phyloP scores from a whole-genome alignment of 1,284 basidiomycete species.

The Termitomyces sp. region DNA sequence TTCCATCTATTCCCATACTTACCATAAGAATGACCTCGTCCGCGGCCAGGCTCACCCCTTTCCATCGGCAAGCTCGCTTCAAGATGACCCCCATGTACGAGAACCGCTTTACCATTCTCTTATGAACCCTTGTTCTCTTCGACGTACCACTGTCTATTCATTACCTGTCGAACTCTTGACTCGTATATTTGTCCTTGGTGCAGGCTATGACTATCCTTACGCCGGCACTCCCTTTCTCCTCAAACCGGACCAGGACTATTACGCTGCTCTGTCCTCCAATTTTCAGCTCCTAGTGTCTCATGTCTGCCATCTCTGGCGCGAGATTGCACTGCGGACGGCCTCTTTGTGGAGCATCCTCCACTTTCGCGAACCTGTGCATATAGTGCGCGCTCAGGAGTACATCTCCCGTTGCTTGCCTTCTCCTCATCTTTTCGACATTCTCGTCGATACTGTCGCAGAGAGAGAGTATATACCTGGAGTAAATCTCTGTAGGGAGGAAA shows the following conservation, averaged over 20 bases:
- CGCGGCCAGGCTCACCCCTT: conserved; percentile 7
- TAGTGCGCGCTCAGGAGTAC: conserved; percentile 41
- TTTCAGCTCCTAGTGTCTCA: conserved; percentile 52
- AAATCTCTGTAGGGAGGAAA: conserved; percentile 42
- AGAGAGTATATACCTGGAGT: conserved; percentile 40
- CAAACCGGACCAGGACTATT: conserved; percentile 41
- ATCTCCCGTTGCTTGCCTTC: conserved; percentile 32
- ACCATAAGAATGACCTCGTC: conserved; percentile 5
- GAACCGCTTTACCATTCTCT: conserved; percentile 6
- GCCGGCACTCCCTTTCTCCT: conserved; percentile 42
- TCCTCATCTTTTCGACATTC: conserved; percentile 40
- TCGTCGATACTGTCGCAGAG: conserved; percentile 48
- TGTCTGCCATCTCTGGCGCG: conserved; percentile 49
- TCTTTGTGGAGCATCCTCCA: conserved; percentile 50
- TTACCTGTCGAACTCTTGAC: conserved; percentile 55
- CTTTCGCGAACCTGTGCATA: conserved; percentile 44
- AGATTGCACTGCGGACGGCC: conserved; percentile 43
- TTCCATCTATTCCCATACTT: background rate
- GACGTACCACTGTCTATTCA: conserved; percentile 30
- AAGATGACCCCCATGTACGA: conserved; percentile 5
- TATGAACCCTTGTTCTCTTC: conserved; percentile 14
- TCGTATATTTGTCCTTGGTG: conserved; percentile 47
- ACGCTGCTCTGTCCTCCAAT: conserved; percentile 35
- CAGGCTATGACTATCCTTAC: conserved; percentile 33
- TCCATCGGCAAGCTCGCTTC: conserved; percentile 1